Evolutionary conservation across 768 basidiomycete species (phyloP).

Genomic region (Sporobolomyces pararoseus): DNA sequence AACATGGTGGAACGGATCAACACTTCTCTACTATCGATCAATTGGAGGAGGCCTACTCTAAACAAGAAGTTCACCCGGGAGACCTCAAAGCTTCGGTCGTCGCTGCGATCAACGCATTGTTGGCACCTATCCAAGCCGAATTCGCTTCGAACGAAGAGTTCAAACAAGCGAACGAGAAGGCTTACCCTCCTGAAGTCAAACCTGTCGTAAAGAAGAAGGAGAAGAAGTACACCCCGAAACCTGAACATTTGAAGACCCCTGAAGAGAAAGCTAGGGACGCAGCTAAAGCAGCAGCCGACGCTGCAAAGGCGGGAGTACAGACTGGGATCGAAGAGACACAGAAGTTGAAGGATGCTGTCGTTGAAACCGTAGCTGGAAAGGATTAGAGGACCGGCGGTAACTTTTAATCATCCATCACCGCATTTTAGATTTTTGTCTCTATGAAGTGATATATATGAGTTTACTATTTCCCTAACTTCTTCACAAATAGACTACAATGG

Average conservation of each 20-base stretch:
- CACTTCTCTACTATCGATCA: conserved; percentile 68
- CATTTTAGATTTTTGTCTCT: no score
- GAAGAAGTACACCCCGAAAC: conserved; percentile 46
- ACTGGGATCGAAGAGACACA: conserved; percentile 19
- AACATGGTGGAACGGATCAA: conserved; percentile 57
- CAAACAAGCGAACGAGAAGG: conserved; percentile 68
- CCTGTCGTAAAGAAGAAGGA: conserved; percentile 59
- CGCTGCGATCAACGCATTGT: conserved; percentile 66
- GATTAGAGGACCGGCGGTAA: no score
- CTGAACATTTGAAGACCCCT: conserved; percentile 39
- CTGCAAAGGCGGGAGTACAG: conserved; percentile 8
- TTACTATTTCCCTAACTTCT: no score
- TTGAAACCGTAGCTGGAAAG: conserved; percentile 15
- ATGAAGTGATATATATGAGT: no score
- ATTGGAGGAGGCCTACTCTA: conserved; percentile 69
- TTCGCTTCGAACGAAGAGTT: conserved; percentile 77
- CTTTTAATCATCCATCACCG: no score
- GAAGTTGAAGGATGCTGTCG: conserved; percentile 23
- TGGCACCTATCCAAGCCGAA: conserved; percentile 74
- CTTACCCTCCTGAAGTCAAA: conserved; percentile 62
- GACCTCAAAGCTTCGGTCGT: conserved; percentile 79
- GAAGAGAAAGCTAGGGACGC: conserved; percentile 36
- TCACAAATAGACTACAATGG: no score
- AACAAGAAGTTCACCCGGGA: conserved; percentile 75
- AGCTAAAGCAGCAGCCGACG: conserved; percentile 18